These are phyloP conservation scores for Teunomyces aglyptinius DNA, from an alignment of 805 yeast genomes.

Conservation along the genomic window DNA sequence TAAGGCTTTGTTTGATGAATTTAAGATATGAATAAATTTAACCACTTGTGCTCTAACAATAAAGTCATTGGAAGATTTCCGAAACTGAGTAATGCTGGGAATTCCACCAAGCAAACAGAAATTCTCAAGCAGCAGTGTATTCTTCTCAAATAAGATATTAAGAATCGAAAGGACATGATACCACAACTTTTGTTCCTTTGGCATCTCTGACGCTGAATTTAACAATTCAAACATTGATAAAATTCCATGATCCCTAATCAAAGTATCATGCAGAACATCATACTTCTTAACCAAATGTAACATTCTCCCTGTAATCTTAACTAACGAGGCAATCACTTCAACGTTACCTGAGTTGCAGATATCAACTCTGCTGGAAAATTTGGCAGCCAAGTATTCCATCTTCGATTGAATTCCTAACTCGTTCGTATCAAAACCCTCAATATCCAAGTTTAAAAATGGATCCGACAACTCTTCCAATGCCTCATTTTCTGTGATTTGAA, in stretches of 20 bases:
- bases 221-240: slow-evolving; percentile 38
- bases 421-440: slow-evolving; percentile 39
- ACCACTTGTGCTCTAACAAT: slow-evolving; percentile 37
- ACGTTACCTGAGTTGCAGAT: slow-evolving; percentile 29
- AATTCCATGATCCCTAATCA: slow-evolving; percentile 44
- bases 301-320: slow-evolving; percentile 38
- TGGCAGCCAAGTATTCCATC: slow-evolving; percentile 35
- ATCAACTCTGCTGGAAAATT: slow-evolving; percentile 32
- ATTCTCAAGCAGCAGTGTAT: slow-evolving; percentile 35
- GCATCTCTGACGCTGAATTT: slow-evolving; percentile 34
- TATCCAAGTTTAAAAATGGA: slow-evolving; percentile 38
- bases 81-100: slow-evolving; percentile 39
- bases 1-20: slow-evolving; percentile 34
- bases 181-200: slow-evolving; percentile 36
- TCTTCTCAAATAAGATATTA: slow-evolving; percentile 31
- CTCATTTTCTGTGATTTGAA: not conserved
- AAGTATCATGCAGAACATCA: slow-evolving; percentile 36
- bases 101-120: slow-evolving; percentile 45
- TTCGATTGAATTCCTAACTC: slow-evolving; percentile 41
- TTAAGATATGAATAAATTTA: slow-evolving; percentile 30
- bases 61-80: slow-evolving; percentile 28
- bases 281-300: slow-evolving; percentile 38
- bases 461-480: slow-evolving; percentile 26
- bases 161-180: slow-evolving; percentile 33
- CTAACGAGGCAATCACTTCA: slow-evolving; percentile 26